Evolutionary conservation across 805 yeast genomes (phyloP).

Genomic region (Cyberlindnera samutprakarnensis): DNA sequence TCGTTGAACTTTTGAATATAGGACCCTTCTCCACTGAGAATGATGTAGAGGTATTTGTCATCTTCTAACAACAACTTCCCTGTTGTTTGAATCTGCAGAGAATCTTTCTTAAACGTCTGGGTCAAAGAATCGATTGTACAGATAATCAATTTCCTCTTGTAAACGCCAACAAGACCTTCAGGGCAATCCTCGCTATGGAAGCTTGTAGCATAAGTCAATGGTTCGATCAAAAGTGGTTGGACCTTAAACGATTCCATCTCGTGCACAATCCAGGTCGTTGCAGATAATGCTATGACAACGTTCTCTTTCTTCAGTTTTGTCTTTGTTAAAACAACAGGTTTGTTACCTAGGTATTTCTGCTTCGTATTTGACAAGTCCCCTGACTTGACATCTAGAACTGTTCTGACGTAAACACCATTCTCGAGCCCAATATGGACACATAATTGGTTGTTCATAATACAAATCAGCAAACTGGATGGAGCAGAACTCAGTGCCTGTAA

Average conservation of each 20-base stretch:
- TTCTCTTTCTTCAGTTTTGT: constrained; percentile 6
- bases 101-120: constrained; percentile 28
- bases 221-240: constrained; percentile 22
- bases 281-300: constrained; percentile 26
- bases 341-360: constrained; percentile 67
- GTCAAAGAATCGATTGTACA: constrained; percentile 40
- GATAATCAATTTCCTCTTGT: constrained; percentile 44
- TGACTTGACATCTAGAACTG: constrained; percentile 45
- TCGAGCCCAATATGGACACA: constrained; percentile 71
- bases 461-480: constrained; percentile 31
- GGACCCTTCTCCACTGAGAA: constrained; percentile 5
- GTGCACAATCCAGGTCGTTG: constrained; percentile 27
- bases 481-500: constrained; percentile 58
- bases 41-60: constrained; percentile 18
- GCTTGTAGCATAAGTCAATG: constrained; percentile 38
- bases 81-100: constrained; percentile 38
- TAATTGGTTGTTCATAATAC: constrained; percentile 14
- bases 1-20: constrained; percentile 12
- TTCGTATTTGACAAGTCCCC: constrained; percentile 62
- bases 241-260: constrained; percentile 18
- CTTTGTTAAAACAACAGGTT: constrained; percentile 42
- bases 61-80: constrained; percentile 36
- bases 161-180: constrained; percentile 58
- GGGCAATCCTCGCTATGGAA: constrained; percentile 58
- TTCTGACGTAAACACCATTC: constrained; percentile 74